Evolutionary conservation across 2,329 filamentous ascomycete species (phyloP), one percentile per base, ranked within the genome.

Genomic region (Fusarium virguliforme): DNA sequence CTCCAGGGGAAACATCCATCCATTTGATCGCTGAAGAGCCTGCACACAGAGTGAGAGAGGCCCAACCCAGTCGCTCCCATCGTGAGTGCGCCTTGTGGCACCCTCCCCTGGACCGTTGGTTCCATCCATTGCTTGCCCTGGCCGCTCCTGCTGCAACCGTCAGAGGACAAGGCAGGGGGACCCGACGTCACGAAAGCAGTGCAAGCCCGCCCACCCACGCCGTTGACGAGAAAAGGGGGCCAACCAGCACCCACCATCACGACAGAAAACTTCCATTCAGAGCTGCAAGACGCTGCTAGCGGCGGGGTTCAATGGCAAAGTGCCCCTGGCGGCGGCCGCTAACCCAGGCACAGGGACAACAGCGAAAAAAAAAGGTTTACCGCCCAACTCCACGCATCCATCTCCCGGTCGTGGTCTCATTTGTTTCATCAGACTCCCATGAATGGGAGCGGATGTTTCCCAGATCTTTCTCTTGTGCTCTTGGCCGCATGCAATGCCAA

Each of bases 371-470:
- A 18, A 18, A 18, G 57, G 57, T 24, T 60, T 60, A 59, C 55
- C 51, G 43, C 46, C 68, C 69, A 71, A 72, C 62, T 34, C 62
- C 18, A 18, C 18, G 18, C 18, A 18, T 18, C 18, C 46, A 50
- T 60, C 55, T 35, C 54, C 28, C 51, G 43, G 41, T 46, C 37
- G 35, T 61, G 55, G 65, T 34, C 55, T 60, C 51, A 54, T 60
- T 72, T 72, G 69, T 71, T 72, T 71, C 69, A 71, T 72, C 65
- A 57, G 50, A 40, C 57, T 60, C 58, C 40, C 26, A 34, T 61
- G 68, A 38, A 40, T 50, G 58, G 32, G 37, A 66, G 59, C 38
- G 46, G n/a, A 34, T 48, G 46, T 41, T 56, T 71, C 59, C 58
- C 40, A 54, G 48, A 66, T 71, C 35, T 50, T 54, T 65, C 40